Percentiles rank a stretch among this genome's conserved stretches.
These are phyloP conservation scores for Trypanosoma melophagium DNA, from an alignment of 208 protist genomes.

Conservation along the genomic window DNA sequence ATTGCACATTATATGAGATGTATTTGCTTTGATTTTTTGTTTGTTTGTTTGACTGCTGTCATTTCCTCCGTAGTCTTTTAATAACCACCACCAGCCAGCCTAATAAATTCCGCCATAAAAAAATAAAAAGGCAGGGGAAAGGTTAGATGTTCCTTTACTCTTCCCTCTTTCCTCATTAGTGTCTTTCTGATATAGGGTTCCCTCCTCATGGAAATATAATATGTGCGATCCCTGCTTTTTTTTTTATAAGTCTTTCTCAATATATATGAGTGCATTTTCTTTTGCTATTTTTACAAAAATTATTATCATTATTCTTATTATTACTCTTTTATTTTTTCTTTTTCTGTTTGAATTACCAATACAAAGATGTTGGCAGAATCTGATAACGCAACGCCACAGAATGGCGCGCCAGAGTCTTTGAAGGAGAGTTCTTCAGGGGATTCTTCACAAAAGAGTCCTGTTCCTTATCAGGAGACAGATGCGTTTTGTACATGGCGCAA, in stretches of 20 bases:
- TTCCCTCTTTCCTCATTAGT: no score
- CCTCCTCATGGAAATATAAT: neutral
- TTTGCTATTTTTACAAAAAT: no score
- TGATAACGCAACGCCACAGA: neutral
- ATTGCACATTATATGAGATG: neutral
- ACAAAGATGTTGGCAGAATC: neutral
- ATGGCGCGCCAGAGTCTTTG: neutral
- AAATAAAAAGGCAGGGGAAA: no score
- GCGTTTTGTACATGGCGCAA: slow-evolving; percentile 89
- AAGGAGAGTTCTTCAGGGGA: slow-evolving; percentile 17
- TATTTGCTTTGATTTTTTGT: slow-evolving; percentile 1
- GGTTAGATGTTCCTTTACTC: no score
- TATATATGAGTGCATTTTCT: no score
- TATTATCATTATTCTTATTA: no score
- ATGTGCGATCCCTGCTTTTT: neutral
- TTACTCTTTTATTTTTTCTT: slow-evolving; percentile 20
- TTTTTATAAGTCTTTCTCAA: no score
- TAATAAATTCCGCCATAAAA: no score
- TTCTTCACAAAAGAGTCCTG: slow-evolving; percentile 18
- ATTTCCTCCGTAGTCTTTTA: no score
- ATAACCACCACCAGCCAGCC: no score
- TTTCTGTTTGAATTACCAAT: slow-evolving; percentile 14
- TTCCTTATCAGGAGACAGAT: slow-evolving; percentile 66
- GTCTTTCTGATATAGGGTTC: no score
- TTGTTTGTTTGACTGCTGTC: neutral